Conservation (phyloP, 768 basidiomycete genomes). For the Mycena olivaceomarginata region DNA sequence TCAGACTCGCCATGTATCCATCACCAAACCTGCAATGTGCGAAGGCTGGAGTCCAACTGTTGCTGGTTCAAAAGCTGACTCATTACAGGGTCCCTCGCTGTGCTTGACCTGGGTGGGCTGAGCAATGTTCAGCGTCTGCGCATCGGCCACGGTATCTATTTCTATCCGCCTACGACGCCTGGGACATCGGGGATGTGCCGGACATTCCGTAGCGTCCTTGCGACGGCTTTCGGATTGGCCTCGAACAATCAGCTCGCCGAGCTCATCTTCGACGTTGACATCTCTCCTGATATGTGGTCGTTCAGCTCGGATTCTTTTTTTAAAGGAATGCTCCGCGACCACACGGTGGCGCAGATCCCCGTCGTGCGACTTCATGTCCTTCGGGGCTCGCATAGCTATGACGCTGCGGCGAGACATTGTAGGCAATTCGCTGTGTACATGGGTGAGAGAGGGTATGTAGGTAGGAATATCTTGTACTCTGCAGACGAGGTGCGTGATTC, state of each 20-base stretch:
- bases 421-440: neutral
- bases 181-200: neutral
- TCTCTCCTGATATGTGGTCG: neutral
- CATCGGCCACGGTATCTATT: conserved; percentile 5
- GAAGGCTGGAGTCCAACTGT: no score
- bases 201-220: neutral
- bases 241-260: neutral
- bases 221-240: neutral
- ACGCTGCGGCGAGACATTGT: neutral
- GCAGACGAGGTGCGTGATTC: no score
- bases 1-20: neutral
- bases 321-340: neutral
- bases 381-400: neutral
- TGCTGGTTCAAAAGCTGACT: no score
- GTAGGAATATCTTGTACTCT: neutral
- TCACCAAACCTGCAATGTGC: neutral
- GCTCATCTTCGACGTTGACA: conserved; percentile 7
- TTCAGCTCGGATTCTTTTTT: neutral
- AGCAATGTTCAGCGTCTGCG: neutral
- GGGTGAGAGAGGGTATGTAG: neutral
- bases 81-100: neutral
- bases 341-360: neutral
- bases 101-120: neutral
- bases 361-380: neutral
- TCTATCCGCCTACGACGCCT: neutral